Base-by-base conservation (phyloP, 805 yeast species). In the Candida silvicultrix region DNA sequence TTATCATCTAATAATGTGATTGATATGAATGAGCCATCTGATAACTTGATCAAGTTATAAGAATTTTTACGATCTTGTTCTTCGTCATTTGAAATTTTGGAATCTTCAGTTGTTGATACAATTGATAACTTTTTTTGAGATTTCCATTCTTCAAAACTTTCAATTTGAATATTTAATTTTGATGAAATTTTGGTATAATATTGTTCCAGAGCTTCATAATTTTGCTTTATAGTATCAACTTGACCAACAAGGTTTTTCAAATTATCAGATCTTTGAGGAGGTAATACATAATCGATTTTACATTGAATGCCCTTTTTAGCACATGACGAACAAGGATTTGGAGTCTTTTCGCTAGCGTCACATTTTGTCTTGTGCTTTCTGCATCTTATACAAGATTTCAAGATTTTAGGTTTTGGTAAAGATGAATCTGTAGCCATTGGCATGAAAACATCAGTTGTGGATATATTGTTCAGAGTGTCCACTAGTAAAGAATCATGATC, bases 351-450 rank as follows among this genome's bases (percentile, higher is more conserved):
- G 14, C 63, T 51, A 12, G 82, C 82, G 56, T 82, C 83, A 61
- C 89, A 83, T 55, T 74, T 79, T 16, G 82, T 80, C 59, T 83
- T 83, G 53, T 80, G 83, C 55, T 76, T 77, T 32, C 88, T 69
- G 60, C 89, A 83, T 29, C 84, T 67, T 5, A 75, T 69, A 57
- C 89, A 83, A 11, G 85, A 75, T 53, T 80, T 80, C 39, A 79
- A 55, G 11, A 70, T 68, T 47, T 70, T 66, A 40, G 74, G 74
- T 48, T 57, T 57, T n/a, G 61, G 61, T 2, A 57, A 51, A 10
- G 37, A 37, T 19, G 28, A 9, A 25, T n/a, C 36, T n/a, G 41
- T 9, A 14, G 25, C n/a, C 16, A 16, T 14, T 14, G 39, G 23
- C 15, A 21, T 20, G 15, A 19, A 21, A 21, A 20, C 38, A 19